Conservation (phyloP, 2,329 filamentous ascomycete species). For the Dactylellina haptotyla region DNA sequence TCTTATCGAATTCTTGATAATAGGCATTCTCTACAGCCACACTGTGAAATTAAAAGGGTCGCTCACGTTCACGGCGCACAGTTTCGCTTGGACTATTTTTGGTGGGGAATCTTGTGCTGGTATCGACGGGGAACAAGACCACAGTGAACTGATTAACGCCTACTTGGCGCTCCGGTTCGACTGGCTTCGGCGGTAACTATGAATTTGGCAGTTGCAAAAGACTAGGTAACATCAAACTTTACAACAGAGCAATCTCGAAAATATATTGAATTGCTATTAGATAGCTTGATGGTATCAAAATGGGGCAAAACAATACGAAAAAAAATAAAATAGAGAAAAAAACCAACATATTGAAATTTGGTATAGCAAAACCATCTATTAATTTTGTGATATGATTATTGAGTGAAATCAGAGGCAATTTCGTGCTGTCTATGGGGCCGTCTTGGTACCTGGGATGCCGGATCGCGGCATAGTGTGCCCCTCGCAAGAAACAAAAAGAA, state of each 20-base stretch:
- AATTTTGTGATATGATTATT: background rate
- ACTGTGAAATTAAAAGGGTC: conserved; percentile 45
- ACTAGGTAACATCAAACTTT: conserved; percentile 20
- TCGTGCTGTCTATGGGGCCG: too few species aligned
- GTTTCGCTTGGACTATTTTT: conserved; percentile 44
- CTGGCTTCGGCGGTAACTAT: conserved; percentile 24
- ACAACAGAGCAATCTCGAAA: too few species aligned
- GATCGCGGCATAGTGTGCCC: background rate
- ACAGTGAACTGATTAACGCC: conserved; percentile 40
- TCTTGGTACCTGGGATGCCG: too few species aligned
- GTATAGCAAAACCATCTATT: background rate
- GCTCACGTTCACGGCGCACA: conserved; percentile 37
- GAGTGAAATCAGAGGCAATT: background rate
- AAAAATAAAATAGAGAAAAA: too few species aligned
- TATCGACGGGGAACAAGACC: background rate
- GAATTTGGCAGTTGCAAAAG: conserved; percentile 46
- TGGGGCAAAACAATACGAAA: background rate
- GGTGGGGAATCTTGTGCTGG: conserved; percentile 17
- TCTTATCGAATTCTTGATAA: conserved; percentile 28
- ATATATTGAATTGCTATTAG: background rate
- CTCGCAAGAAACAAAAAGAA: background rate
- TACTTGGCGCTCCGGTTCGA: conserved; percentile 36
- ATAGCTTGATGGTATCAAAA: background rate
- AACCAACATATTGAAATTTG: background rate
- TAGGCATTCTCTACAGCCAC: conserved; percentile 40